A percentile compares a stretch with the other conserved stretches of the same genome.
phyloP scores from a whole-genome alignment of 2,329 filamentous ascomycete genomes.

The Cladosporium sp. region DNA sequence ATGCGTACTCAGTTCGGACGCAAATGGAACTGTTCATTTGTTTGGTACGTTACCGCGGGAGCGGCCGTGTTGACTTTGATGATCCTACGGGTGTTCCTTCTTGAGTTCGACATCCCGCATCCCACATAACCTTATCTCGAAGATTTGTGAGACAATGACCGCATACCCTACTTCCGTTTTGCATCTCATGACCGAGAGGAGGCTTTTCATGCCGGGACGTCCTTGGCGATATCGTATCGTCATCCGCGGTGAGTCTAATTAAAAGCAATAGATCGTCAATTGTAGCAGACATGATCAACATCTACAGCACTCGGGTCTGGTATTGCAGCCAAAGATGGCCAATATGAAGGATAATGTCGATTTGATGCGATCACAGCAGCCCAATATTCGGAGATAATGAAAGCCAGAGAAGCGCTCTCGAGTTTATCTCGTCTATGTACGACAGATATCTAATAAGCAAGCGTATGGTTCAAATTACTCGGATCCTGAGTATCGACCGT shows the following conservation, averaged over 20 bases:
- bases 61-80: background rate
- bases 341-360: too few species aligned
- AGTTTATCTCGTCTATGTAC: background rate
- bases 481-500: slow-evolving; percentile 4
- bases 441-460: background rate
- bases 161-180: background rate
- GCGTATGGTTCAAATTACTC: background rate
- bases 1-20: background rate
- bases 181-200: background rate
- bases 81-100: background rate
- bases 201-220: background rate
- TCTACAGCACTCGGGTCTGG: background rate
- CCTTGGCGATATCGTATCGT: background rate
- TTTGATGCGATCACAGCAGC: background rate
- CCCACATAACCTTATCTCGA: slow-evolving; percentile 1
- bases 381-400: background rate
- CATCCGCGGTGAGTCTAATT: background rate
- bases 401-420: background rate
- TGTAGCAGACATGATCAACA: background rate
- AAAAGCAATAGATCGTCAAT: background rate
- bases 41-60: background rate
- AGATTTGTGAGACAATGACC: background rate
- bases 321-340: background rate
- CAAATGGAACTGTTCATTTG: background rate
- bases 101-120: background rate